Base-by-base conservation (phyloP, 2,329 filamentous ascomycete species). In the Gliomastix tumulicola region DNA sequence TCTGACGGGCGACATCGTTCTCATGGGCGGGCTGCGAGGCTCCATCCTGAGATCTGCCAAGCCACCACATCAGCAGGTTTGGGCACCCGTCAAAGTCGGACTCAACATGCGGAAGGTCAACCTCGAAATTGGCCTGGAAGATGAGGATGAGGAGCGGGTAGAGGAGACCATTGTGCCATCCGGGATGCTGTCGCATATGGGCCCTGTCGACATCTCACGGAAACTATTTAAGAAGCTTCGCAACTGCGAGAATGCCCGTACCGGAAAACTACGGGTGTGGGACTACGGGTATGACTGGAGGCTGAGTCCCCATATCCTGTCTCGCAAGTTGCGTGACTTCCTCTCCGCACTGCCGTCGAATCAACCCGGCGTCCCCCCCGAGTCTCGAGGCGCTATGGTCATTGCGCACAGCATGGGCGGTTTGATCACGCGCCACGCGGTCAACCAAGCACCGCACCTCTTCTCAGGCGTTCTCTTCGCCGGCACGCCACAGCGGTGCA, bases 231-330 rank as follows among this genome's bases (percentile, higher is more conserved):
- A 86, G 53, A 80, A 83, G 38, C 59, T 95, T 16, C 73, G 77
- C 34, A 79, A 82, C 21, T 85, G 77, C 45, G 79, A 87, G 11
- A 94, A 94, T 49, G 79, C 76, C 3, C 72, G 75, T 36, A 70
- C 66, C 5, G 87, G 86, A 7, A 82, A 74, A 43, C 64, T 96
- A 6, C 73, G 88, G 32, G 74, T 95, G 1, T 88, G 88, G 68
- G 83, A 96, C 49, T 97, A 90, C 53, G 88, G 89, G 15, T 97
- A 95, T 50, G 90, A 97, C 60, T 97, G 90, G 90, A 75, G 90
- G 13, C 65, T 96, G 27, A 92, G 86, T 44, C 90, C 90, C 1
- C 75, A 82, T 50, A 65, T 88, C 1, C 71, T 92, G 0, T 88
- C 84, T 4, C 68, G 70, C 32, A 77, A 77, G 42, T 65, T 97